Base-by-base conservation (phyloP, 176 grass and related monocot genomes). In the Oryza brachyantha region DNA sequence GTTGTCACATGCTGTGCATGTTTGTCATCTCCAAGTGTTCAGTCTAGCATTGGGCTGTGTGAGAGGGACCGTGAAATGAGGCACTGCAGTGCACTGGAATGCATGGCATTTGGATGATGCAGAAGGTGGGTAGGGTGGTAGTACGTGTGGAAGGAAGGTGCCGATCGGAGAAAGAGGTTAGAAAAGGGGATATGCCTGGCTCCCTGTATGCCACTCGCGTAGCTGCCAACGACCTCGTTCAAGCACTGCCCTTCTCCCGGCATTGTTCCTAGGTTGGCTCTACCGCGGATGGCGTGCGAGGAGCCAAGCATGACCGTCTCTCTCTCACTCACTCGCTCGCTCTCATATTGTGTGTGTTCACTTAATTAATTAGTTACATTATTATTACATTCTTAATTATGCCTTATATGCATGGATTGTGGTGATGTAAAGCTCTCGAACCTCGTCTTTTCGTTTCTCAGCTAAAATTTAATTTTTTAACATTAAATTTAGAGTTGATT, bases 181-280 rank as follows among this genome's bases (percentile, higher is more conserved):
- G 70, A 22, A 55, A 74, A 46, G 16, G 73, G 87, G 87, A 87
- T 96, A 78, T 96, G 93, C 93, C 93, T 96, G 93, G 90, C 93
- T 96, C 93, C 93, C 93, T 96, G 93, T 92, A 92, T 96, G 90
- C 93, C 93, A 96, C 82, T 86, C 93, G 90, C 88, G 5, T 90
- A 90, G 90, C 79, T 84, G 85, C 83, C 93, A 88, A 32, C n/a
- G n/a, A 86, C 88, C 90, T 64, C 50, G 37, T 28, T 5, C 14
- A 45, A 55, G 9, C 50, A 55, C 50, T n/a, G 50, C 31, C 31
- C 50, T 22, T 21, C 62, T 43, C 66, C 35, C 8, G n/a, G 22
- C 46, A 50, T 50, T 55, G 50, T 55, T 55, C 50, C 19, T 36
- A 24, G 68, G 81, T 92, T 92, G 93, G 90, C 90, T 92, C 87